Evolutionary conservation across 148 eudicot genomes (phyloP).

Genomic region (Camellia sinensis): DNA sequence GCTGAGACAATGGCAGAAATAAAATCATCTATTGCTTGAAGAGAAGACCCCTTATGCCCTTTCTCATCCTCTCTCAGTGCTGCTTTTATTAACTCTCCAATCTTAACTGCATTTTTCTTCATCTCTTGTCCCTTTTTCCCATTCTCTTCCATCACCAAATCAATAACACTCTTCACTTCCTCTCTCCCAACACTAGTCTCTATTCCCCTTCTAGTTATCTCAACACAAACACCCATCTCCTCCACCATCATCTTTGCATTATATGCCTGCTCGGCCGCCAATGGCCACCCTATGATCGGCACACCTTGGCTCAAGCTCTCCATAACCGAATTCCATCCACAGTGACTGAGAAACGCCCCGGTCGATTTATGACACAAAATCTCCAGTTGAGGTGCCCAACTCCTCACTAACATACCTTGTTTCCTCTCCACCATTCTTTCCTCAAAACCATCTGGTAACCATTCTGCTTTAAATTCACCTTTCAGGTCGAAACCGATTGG

Average conservation of each 20-base stretch:
- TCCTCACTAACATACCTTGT: slow-evolving; percentile 44
- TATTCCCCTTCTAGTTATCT: slow-evolving; percentile 51
- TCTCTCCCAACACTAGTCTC: slow-evolving; percentile 41
- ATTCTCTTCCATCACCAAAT: slow-evolving; percentile 42
- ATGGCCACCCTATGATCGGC: slow-evolving; percentile 64
- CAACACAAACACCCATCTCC: slow-evolving; percentile 65
- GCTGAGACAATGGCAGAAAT: slow-evolving; percentile 23
- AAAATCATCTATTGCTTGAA: slow-evolving; percentile 42
- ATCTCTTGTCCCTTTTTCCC: slow-evolving; percentile 47
- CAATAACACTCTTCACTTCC: slow-evolving; percentile 43
- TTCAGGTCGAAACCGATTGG: slow-evolving; percentile 54
- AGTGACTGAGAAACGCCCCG: slow-evolving; percentile 56
- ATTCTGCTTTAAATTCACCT: slow-evolving; percentile 43
- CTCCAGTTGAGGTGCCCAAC: slow-evolving; percentile 72
- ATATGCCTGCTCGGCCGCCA: slow-evolving; percentile 59
- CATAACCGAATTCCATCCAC: slow-evolving; percentile 65
- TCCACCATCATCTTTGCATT: slow-evolving; percentile 69
- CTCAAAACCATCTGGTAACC: slow-evolving; percentile 67
- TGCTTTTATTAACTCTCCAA: slow-evolving; percentile 36
- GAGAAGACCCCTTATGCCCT: slow-evolving; percentile 35
- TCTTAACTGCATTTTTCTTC: slow-evolving; percentile 52
- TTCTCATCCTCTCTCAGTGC: slow-evolving; percentile 35
- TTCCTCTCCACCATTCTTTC: slow-evolving; percentile 28
- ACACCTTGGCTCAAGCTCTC: slow-evolving; percentile 71
- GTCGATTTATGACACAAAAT: slow-evolving; percentile 57